Conservation (phyloP, 768 basidiomycete genomes). For the Boletellus ananas region DNA sequence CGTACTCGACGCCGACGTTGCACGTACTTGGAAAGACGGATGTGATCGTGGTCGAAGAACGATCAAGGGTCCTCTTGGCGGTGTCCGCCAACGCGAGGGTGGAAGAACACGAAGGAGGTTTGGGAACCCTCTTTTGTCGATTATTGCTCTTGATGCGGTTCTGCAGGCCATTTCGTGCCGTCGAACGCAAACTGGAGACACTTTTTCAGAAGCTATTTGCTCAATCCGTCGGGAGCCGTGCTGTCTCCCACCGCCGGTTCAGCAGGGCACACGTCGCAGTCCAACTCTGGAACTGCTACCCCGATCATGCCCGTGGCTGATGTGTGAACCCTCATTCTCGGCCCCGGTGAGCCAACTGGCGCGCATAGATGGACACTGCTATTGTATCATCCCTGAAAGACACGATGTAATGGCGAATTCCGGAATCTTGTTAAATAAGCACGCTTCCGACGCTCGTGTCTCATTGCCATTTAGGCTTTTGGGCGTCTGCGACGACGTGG, state of each 20-base stretch:
- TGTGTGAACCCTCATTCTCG: constrained; percentile 1
- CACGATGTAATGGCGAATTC: background rate
- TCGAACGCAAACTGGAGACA: constrained; percentile 71
- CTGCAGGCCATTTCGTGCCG: constrained; percentile 77
- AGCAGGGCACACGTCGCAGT: constrained; percentile 27
- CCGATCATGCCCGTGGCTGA: constrained; percentile 27
- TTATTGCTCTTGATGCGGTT: background rate
- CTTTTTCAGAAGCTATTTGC: constrained; percentile 68
- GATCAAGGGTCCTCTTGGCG: constrained; percentile 54
- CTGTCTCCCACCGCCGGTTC: constrained; percentile 38
- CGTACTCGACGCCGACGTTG: constrained; percentile 67
- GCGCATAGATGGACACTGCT: constrained; percentile 3
- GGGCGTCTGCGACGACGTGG: no score
- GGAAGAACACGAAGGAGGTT: constrained; percentile 79
- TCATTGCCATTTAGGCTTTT: no score
- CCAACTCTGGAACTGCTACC: constrained; percentile 47
- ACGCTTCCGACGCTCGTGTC: no score
- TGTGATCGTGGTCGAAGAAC: constrained; percentile 67
- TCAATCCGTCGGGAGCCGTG: constrained; percentile 44
- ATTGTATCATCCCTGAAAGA: background rate
- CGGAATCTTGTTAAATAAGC: background rate
- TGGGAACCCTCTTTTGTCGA: constrained; percentile 16
- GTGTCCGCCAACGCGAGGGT: constrained; percentile 57
- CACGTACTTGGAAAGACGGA: constrained; percentile 79
- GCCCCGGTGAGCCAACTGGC: background rate